Base-by-base conservation (phyloP, 2,329 filamentous ascomycete species). In the Coniochaeta sp. region DNA sequence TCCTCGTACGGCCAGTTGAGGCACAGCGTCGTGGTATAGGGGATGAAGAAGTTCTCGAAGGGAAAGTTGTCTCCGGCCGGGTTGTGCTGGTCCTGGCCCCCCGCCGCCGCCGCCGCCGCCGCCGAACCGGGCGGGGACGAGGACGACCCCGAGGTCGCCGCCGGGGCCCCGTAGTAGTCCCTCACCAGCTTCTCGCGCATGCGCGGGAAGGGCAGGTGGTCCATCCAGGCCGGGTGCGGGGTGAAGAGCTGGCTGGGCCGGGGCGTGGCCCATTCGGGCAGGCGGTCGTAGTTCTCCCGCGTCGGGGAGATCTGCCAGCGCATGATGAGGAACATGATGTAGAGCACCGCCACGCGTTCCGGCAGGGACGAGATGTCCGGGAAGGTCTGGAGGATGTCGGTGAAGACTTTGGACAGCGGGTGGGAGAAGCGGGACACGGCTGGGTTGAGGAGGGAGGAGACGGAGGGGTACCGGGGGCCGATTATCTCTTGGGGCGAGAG, bases 1-100 rank as follows among this genome's bases (percentile, higher is more conserved):
- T 86, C 81, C 60, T 90, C 87, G 69, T 96, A 93, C 0, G 89
- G 89, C 92, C 92, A 97, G 66, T 93, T 95, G 17, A 96, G 73
- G 28, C 82, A 86, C 26, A 96, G 69, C 0, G 88, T 92, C 1
- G 81, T 84, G 1, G 90, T 95, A 71, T 87, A 96, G 0, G 90
- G 89, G 19, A 93, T 83, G 71, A 93, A 95, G 77, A 93, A 96
- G 66, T 89, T 84, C 61, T 93, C 88, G 67, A 96, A 93, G 0
- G 83, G 78, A 60, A 87, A 87, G 47, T 81, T 76, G 5, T 68
- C 64, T 36, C 34, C 34, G 34, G 34, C 8, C 3, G 34, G 34
- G 34, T 36, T 36, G 12, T 36, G 34, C 34, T 36, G 34, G 8
- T 36, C 8, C 34, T 36, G 34, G 28, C 28, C 28, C 0, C 75